Conservation (phyloP, 2,329 filamentous ascomycete species). For the Onygenales sp. region DNA sequence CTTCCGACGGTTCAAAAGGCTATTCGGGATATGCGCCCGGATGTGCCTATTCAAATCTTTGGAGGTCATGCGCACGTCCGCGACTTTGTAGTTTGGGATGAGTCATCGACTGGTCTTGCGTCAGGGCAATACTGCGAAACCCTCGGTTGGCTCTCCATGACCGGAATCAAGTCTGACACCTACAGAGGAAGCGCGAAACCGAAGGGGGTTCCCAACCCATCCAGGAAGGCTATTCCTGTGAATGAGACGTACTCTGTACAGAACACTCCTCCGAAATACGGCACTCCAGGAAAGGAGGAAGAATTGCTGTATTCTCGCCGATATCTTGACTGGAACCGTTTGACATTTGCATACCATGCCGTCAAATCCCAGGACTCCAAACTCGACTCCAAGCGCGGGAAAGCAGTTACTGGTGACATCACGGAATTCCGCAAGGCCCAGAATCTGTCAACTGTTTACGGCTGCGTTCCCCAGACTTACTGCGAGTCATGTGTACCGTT, state of each 20-base stretch:
- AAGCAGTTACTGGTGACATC: constrained; percentile 41
- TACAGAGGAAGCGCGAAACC: constrained; percentile 35
- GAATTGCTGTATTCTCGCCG: constrained; percentile 43
- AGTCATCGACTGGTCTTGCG: constrained; percentile 51
- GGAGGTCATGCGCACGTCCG: constrained; percentile 57
- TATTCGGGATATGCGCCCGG: constrained; percentile 48
- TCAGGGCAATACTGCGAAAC: constrained; percentile 61
- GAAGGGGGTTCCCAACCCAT: constrained; percentile 35
- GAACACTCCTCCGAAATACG: not conserved
- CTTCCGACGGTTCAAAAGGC: constrained; percentile 46
- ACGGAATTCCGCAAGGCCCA: constrained; percentile 42
- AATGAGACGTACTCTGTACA: not conserved
- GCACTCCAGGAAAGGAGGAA: constrained; percentile 2
- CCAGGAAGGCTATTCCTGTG: constrained; percentile 24
- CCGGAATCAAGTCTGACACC: constrained; percentile 44
- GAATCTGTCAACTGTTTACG: constrained; percentile 48
- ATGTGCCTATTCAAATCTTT: constrained; percentile 55
- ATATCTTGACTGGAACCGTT: constrained; percentile 60
- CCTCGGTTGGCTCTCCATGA: constrained; percentile 57
- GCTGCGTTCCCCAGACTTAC: constrained; percentile 52
- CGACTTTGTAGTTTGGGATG: constrained; percentile 56
- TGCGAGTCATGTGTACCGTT: constrained; percentile 46
- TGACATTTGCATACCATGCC: constrained; percentile 56
- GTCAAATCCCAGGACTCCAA: constrained; percentile 36
- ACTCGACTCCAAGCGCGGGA: constrained; percentile 44